Percentiles rank a stretch among this genome's conserved stretches.
Conservation (phyloP, 805 yeast species). For the Zygosaccharomyces bailii region DNA sequence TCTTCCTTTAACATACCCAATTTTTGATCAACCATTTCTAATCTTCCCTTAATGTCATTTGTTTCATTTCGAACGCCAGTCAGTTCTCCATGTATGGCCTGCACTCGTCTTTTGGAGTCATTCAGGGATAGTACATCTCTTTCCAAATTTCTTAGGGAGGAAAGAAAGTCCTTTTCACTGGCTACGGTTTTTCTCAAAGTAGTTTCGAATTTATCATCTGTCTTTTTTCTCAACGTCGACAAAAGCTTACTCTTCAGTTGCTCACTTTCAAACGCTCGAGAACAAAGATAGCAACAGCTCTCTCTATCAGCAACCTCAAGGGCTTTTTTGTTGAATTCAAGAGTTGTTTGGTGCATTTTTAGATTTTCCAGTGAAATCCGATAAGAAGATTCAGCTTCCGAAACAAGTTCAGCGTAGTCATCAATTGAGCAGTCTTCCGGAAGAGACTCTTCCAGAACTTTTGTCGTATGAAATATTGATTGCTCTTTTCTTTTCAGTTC, state of each 20-base stretch:
- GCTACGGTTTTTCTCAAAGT: constrained; percentile 35
- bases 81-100: constrained; percentile 16
- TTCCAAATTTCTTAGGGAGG: constrained; percentile 20
- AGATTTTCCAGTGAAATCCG: constrained; percentile 58
- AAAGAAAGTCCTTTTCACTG: constrained; percentile 34
- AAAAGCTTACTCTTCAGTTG: constrained; percentile 29
- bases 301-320: constrained; percentile 54
- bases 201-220: constrained; percentile 34
- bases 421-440: constrained; percentile 44
- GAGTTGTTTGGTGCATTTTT: constrained; percentile 66
- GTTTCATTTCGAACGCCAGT: constrained; percentile 5
- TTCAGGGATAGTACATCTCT: constrained; percentile 22
- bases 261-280: constrained; percentile 53
- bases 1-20: constrained; percentile 23
- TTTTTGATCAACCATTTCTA: constrained; percentile 31
- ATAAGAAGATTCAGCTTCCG: constrained; percentile 59
- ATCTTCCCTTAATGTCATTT: constrained; percentile 19
- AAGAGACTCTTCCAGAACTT: constrained; percentile 29
- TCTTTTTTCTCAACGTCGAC: constrained; percentile 31
- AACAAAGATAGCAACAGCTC: constrained; percentile 69
- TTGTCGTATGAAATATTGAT: constrained; percentile 14
- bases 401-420: constrained; percentile 48
- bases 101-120: constrained; percentile 10
- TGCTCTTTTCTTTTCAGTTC: constrained; percentile 15
- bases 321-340: constrained; percentile 68